Evolutionary conservation across 2,329 filamentous ascomycete species (phyloP).

Genomic region (Emydomyces testavorans): DNA sequence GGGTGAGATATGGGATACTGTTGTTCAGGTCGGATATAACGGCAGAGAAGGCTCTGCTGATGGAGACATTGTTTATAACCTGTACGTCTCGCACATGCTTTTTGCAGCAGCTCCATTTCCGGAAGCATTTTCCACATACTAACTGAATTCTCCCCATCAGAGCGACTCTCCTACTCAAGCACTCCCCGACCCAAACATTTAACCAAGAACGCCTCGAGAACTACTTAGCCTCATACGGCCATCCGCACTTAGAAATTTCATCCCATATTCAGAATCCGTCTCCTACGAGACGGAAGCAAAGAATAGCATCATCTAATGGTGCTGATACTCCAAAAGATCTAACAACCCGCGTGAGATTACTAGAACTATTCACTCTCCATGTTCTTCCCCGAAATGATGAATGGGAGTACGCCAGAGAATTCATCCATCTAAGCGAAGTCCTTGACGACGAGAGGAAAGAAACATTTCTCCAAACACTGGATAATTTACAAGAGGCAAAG

Average conservation of each 20-base stretch:
- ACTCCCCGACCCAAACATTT: conserved; percentile 67
- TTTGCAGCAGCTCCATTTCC: neutral
- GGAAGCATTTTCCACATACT: conserved; percentile 6
- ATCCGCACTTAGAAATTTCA: conserved; percentile 60
- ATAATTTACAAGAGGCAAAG: conserved; percentile 74
- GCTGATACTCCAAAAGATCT: conserved; percentile 76
- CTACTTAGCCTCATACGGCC: conserved; percentile 67
- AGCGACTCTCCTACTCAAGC: conserved; percentile 79
- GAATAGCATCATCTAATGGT: conserved; percentile 42
- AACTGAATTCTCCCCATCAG: conserved; percentile 38
- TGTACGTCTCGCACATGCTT: conserved; percentile 30
- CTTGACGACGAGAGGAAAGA: conserved; percentile 87
- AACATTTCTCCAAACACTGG: conserved; percentile 73
- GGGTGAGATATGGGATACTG: conserved; percentile 88
- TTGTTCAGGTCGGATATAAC: conserved; percentile 75
- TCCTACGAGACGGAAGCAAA: conserved; percentile 25
- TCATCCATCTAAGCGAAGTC: conserved; percentile 74
- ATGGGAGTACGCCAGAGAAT: conserved; percentile 90
- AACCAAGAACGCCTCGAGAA: conserved; percentile 83
- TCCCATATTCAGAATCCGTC: conserved; percentile 44
- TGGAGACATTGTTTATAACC: conserved; percentile 66
- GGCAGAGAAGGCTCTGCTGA: conserved; percentile 84
- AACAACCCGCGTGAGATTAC: conserved; percentile 73
- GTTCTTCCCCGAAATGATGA: conserved; percentile 87
- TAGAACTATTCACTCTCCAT: conserved; percentile 91